phyloP scores from a whole-genome alignment of 2,329 filamentous ascomycete species.

The Xylaria sp. region DNA sequence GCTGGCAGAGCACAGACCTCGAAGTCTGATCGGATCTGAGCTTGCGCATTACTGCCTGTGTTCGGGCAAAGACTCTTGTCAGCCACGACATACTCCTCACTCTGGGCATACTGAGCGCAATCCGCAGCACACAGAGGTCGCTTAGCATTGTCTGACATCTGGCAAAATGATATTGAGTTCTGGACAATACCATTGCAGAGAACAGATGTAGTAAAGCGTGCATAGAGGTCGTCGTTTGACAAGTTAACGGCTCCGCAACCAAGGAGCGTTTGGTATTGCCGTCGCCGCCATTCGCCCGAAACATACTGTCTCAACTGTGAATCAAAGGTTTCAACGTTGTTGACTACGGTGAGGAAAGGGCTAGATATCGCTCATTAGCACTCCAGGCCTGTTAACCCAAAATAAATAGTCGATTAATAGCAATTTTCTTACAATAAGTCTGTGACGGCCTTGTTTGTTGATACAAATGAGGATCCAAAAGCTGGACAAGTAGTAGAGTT shows the following conservation, averaged over 20 bases:
- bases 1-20: conserved; percentile 86
- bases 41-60: conserved; percentile 71
- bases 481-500: conserved; percentile 52
- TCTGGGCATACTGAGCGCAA: conserved; percentile 87
- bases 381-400: background rate
- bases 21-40: conserved; percentile 90
- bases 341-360: conserved; percentile 86
- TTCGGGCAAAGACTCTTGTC: conserved; percentile 78
- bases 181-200: conserved; percentile 96
- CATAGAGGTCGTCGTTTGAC: conserved; percentile 83
- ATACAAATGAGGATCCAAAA: conserved; percentile 52
- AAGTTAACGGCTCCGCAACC: conserved; percentile 83
- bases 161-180: conserved; percentile 79
- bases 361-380: conserved; percentile 56
- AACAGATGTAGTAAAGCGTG: conserved; percentile 89
- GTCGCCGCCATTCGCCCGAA: conserved; percentile 75
- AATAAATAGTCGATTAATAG: conserved; percentile 31
- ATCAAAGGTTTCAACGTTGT: conserved; percentile 81
- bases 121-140: conserved; percentile 87
- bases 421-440: conserved; percentile 43
- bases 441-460: conserved; percentile 47
- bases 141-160: conserved; percentile 70
- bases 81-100: conserved; percentile 84
- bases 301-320: conserved; percentile 77
- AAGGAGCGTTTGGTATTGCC: conserved; percentile 83